Evolutionary conservation across 768 basidiomycete species (phyloP).

Genomic region (Tulasnella sp.): DNA sequence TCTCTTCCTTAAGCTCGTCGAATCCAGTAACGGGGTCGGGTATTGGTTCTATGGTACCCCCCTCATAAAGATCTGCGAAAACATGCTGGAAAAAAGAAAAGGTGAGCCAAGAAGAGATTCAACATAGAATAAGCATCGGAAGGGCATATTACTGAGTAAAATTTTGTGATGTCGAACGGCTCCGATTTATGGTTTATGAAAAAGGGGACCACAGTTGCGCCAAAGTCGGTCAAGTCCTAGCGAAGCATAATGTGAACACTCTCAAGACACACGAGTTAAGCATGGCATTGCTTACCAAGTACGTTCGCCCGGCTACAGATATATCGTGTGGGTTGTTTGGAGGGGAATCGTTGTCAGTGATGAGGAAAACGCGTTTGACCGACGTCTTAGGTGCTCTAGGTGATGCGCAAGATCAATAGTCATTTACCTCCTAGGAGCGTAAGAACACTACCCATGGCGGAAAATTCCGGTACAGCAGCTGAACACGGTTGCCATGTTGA

Average conservation of each 20-base stretch:
- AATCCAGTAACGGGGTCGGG: conserved; percentile 63
- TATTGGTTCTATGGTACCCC: conserved; percentile 50
- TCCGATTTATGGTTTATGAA: conserved; percentile 71
- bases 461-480: conserved; percentile 86
- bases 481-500: conserved; percentile 85
- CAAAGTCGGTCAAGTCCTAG: conserved; percentile 77
- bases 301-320: conserved; percentile 35
- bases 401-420: not conserved
- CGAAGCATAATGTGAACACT: not conserved
- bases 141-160: conserved; percentile 61
- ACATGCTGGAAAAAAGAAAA: conserved; percentile 49
- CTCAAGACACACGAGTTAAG: not conserved
- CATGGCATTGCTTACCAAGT: conserved; percentile 41
- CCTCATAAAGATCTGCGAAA: conserved; percentile 50
- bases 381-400: conserved; percentile 78
- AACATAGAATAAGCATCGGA: not conserved
- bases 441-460: conserved; percentile 66
- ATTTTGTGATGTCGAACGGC: conserved; percentile 66
- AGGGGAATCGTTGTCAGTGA: conserved; percentile 87
- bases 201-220: conserved; percentile 79
- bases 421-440: not conserved
- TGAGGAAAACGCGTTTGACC: conserved; percentile 87
- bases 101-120: conserved; percentile 6
- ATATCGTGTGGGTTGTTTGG: conserved; percentile 33
- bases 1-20: conserved; percentile 41